These are phyloP conservation scores for Tuber indicum DNA, from an alignment of 495 filamentous ascomycete species.

Conservation along the genomic window DNA sequence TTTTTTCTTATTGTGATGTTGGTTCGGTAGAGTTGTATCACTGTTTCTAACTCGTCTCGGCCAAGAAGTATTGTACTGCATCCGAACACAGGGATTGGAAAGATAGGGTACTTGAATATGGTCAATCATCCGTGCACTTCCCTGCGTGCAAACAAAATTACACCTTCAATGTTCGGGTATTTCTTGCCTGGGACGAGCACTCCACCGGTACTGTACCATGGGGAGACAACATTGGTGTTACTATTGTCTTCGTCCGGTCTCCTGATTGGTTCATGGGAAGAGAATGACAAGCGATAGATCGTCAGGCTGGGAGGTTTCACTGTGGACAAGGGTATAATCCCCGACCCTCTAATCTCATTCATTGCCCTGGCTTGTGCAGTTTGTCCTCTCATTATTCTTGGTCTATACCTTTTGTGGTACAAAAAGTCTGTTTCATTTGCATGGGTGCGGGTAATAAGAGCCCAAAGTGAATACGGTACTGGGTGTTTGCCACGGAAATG, in stretches of 20 bases:
- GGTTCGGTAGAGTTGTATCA: not conserved
- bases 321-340: not conserved
- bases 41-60: not conserved
- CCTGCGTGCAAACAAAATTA: not conserved
- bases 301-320: not conserved
- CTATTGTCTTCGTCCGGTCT: not conserved
- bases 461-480: not conserved
- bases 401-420: not conserved
- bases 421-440: not conserved
- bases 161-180: not conserved
- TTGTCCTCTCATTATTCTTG: not conserved
- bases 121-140: not conserved
- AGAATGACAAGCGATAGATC: not conserved
- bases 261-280: not conserved
- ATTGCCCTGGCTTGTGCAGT: not conserved
- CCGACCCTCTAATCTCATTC: not conserved
- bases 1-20: not conserved
- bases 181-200: not conserved
- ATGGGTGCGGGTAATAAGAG: not conserved
- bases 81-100: not conserved
- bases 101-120: not conserved
- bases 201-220: not conserved
- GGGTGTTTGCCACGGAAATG: not conserved
- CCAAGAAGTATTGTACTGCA: not conserved
- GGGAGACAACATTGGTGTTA: not conserved